Evolutionary conservation across 2,329 filamentous ascomycete genomes (phyloP), one percentile per base, ranked within the genome.

Genomic region (Aureobasidium uvarum): DNA sequence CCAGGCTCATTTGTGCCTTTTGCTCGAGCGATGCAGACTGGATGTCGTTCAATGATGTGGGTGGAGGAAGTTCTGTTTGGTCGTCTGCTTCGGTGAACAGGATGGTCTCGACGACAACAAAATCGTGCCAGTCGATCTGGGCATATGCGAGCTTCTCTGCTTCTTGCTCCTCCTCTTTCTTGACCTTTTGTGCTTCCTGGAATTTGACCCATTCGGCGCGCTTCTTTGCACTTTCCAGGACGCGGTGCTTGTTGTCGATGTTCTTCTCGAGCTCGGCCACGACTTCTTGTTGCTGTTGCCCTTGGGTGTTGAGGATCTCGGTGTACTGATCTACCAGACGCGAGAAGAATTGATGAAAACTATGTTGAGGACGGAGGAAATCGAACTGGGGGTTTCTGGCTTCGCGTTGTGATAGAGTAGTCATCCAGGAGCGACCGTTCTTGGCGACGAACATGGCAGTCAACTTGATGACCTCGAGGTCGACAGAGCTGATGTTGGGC

Each of bases 51-150:
- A 97, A 86, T 5, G 89, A 92, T 4, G 92, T 95, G 1, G 95
- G 95, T 1, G 93, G 89, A 38, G 94, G 93, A 13, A 99, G 86
- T 69, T 95, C 89, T 43, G 88, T 86, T 68, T 90, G 85, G 70
- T 97, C 93, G 75, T 99, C 95, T 45, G 86, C 85, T 70, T 96
- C 93, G 66, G 87, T 92, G 77, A 99, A 99, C 18, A 92, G 83
- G 63, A 99, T 93, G 0, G 93, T 97, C 77, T 97, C 95, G 51
- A 97, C 92, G 23, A 99, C 90, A 39, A 94, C 89, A 72, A 99
- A 99, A 75, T 98, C 94, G 74, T 96, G 91, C 95, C 95, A 99
- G 77, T 99, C 95, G 68, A 99, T 95, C 71, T 95, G 89, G 1
- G 90, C 89, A 76, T 95, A 89, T 62, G 84, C 84, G 58, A 87